These are phyloP conservation scores for Achaetomiella virescens DNA, from an alignment of 495 filamentous ascomycete species.

Conservation along the genomic window DNA sequence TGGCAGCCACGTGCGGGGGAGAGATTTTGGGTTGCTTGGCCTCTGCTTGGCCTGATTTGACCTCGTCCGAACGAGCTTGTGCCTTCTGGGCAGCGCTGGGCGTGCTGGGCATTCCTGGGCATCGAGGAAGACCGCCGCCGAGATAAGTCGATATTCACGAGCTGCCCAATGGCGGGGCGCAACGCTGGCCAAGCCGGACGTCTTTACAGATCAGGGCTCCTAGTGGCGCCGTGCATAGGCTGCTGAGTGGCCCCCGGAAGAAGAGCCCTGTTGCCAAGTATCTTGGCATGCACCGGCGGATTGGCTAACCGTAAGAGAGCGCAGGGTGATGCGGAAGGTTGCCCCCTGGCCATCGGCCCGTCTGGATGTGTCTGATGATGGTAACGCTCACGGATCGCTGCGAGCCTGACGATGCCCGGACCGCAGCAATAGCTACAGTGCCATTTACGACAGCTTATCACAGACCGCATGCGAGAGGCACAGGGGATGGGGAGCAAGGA, in stretches of 20 bases:
- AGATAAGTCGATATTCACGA: slow-evolving; percentile 3
- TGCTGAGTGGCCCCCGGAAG: slow-evolving; percentile 2
- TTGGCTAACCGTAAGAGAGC: not conserved
- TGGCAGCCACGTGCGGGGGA: slow-evolving; percentile 30
- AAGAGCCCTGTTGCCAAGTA: slow-evolving; percentile 4
- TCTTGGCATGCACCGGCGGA: slow-evolving; percentile 13
- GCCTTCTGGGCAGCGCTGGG: slow-evolving; percentile 5
- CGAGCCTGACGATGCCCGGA: not conserved
- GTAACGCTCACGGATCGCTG: not conserved
- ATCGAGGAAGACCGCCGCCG: not conserved
- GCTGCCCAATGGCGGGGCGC: slow-evolving; percentile 13
- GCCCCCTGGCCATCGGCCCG: slow-evolving; percentile 3
- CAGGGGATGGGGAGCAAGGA: not conserved
- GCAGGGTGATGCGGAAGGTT: not conserved
- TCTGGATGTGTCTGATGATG: not conserved
- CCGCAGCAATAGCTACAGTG: not conserved
- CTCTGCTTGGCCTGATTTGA: not conserved
- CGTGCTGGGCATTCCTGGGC: slow-evolving; percentile 2
- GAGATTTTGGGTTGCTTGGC: slow-evolving; percentile 11
- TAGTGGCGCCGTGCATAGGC: slow-evolving; percentile 16
- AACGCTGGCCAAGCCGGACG: slow-evolving; percentile 27
- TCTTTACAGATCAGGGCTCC: slow-evolving; percentile 27
- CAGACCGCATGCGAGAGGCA: not conserved
- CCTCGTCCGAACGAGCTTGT: not conserved
- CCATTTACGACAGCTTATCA: not conserved